A percentile compares a stretch with the other conserved stretches of the same genome.
Evolutionary conservation across 129 eudicot species (phyloP).

Genomic region (Lactuca sativa): DNA sequence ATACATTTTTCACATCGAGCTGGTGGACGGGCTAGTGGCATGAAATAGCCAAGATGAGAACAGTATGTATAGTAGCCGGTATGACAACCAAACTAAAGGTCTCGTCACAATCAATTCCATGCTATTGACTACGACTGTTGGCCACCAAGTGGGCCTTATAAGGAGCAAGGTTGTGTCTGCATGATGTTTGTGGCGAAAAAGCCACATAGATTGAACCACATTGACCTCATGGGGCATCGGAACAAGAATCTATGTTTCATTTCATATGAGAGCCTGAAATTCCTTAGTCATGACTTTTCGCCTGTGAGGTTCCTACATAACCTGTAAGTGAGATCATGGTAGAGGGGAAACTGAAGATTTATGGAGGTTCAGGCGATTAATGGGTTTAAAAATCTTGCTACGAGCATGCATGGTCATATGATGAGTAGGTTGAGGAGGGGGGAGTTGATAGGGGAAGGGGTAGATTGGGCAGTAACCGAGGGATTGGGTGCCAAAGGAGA

Average conservation of each 20-base stretch:
- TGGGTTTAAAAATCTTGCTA: no score
- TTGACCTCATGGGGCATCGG: neutral
- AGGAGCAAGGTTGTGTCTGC: neutral
- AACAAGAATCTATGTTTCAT: neutral
- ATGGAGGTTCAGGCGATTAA: no score
- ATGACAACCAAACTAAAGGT: neutral
- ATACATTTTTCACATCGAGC: neutral
- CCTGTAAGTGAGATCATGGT: no score
- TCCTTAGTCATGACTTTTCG: no score
- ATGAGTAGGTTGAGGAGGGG: no score
- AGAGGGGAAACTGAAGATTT: no score
- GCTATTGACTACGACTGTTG: neutral
- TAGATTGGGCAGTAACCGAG: no score
- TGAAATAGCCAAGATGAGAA: neutral
- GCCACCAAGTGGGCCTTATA: neutral
- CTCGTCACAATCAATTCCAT: neutral
- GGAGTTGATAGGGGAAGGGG: no score
- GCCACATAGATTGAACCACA: neutral
- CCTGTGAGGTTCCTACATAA: no score
- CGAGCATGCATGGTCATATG: no score
- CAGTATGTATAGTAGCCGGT: neutral
- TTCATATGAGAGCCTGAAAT: no score
- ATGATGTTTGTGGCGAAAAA: neutral
- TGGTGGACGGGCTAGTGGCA: neutral
- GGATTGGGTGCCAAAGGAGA: no score